Base-by-base conservation (phyloP, 106 monocot species). In the Triglochin maritima region DNA sequence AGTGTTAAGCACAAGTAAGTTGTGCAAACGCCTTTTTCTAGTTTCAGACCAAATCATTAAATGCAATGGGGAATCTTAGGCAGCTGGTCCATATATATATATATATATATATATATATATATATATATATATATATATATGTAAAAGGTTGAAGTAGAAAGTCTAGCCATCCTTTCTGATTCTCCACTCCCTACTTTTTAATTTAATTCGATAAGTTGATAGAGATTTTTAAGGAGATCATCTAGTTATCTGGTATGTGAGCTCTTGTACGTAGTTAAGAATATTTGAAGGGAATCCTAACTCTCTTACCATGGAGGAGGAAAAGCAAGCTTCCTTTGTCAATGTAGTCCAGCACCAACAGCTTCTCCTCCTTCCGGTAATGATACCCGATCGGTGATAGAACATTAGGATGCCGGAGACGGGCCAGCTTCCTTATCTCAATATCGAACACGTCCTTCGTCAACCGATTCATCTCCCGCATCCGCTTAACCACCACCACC, bases 341-440 rank as follows among this genome's bases (percentile, higher is more conserved):
- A n/a, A 94, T 47, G 69, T 73, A 85, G 68, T 94, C 89, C 7
- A 43, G 79, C 10, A 89, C 67, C 29, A 94, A 50, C 44, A 94
- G 79, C 80, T 89, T 78, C 85, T 94, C 90, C 3, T 89, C 85
- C 64, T 79, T 79, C 17, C 85, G 59, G 67, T 77, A 94, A 45
- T 85, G 84, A 70, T 81, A 90, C 3, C 85, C 94, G 11, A 94
- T 65, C 9, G 82, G 87, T 9, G 94, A 71, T 56, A 90, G 72
- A 9, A 94, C 70, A 62, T 94, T 94, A 52, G 72, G 78, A 53
- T 94, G 94, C 44, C 69, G 63, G 57, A 87, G 64, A 44, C 85
- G 46, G 8, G 86, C 89, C 16, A 87, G 77, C 66, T 68, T 76
- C 50, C 74, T 60, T 79, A 94, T 83, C 87, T 89, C 83, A 42